Conservation (phyloP, 2,329 filamentous ascomycete genomes). For the Uncinocarpus reesii region DNA sequence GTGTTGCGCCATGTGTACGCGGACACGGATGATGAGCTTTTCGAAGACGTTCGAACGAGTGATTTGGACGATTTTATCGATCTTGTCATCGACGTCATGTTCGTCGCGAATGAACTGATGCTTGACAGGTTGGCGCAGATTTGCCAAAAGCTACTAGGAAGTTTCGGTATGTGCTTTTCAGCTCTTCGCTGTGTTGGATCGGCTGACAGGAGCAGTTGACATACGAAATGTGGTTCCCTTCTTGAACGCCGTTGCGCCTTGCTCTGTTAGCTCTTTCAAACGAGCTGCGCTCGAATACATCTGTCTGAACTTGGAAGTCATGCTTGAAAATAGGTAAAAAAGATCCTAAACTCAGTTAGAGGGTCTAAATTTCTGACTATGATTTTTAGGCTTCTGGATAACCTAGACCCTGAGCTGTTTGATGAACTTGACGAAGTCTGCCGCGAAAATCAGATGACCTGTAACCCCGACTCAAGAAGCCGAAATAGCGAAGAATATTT, state of each 20-base stretch:
- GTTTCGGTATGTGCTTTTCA: conserved; percentile 48
- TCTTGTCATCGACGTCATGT: conserved; percentile 81
- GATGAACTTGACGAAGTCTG: conserved; percentile 70
- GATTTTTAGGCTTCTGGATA: conserved; percentile 55
- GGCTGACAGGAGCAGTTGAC: conserved; percentile 44
- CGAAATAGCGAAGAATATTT: conserved; percentile 53
- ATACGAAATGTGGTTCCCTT: conserved; percentile 76
- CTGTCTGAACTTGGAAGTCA: conserved; percentile 78
- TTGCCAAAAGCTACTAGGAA: conserved; percentile 74
- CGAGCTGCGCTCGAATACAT: conserved; percentile 81
- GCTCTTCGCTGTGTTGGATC: conserved; percentile 6
- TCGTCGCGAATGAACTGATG: conserved; percentile 88
- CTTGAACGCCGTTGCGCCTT: conserved; percentile 76
- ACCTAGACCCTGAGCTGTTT: conserved; percentile 75
- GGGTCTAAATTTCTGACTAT: not conserved
- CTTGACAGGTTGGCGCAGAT: conserved; percentile 80
- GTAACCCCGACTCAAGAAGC: conserved; percentile 66
- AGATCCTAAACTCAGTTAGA: not conserved
- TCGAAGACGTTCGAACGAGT: conserved; percentile 61
- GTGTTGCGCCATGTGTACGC: conserved; percentile 76
- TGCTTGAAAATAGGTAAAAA: conserved; percentile 69
- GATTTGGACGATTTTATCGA: conserved; percentile 78
- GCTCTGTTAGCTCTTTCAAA: conserved; percentile 75
- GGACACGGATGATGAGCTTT: conserved; percentile 69
- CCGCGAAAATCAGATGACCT: conserved; percentile 68